phyloP scores from a whole-genome alignment of 2,329 filamentous ascomycete genomes.

The Penicillium brasilianum region DNA sequence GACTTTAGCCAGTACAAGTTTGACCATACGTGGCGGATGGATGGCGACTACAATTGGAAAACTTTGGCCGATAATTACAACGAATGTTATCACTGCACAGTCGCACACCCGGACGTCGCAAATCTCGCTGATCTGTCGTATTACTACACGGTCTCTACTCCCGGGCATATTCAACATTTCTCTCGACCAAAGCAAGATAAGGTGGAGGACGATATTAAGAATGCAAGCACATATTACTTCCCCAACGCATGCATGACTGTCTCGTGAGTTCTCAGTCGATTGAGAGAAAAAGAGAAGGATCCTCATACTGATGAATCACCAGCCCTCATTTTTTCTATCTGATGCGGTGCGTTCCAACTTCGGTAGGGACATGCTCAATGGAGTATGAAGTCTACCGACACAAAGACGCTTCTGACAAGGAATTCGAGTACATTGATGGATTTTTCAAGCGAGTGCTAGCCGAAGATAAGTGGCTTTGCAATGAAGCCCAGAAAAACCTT shows the following conservation, averaged over 20 bases:
- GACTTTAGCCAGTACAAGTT: conserved; percentile 60
- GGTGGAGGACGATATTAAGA: conserved; percentile 51
- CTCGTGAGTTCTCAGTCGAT: conserved; percentile 31
- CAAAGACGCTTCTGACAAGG: conserved; percentile 61
- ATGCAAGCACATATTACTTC: conserved; percentile 43
- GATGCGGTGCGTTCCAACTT: conserved; percentile 64
- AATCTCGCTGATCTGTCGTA: conserved; percentile 60
- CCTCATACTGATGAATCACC: not conserved
- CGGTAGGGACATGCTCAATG: conserved; percentile 59
- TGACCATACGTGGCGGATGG: conserved; percentile 63
- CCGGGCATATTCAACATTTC: conserved; percentile 57
- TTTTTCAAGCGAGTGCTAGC: conserved; percentile 69
- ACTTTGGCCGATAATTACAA: conserved; percentile 69
- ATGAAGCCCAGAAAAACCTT: conserved; percentile 63
- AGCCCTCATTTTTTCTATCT: conserved; percentile 67
- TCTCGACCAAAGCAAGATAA: conserved; percentile 54
- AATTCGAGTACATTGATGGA: conserved; percentile 62
- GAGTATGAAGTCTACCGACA: conserved; percentile 69
- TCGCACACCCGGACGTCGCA: conserved; percentile 36
- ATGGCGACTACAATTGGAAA: conserved; percentile 66
- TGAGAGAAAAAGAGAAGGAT: not conserved
- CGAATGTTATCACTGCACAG: conserved; percentile 38
- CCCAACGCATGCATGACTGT: conserved; percentile 44
- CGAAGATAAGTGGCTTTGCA: conserved; percentile 67
- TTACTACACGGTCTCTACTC: conserved; percentile 58